These are phyloP conservation scores for Stylosanthes scabra DNA, from an alignment of 331 rosid species.

Conservation along the genomic window DNA sequence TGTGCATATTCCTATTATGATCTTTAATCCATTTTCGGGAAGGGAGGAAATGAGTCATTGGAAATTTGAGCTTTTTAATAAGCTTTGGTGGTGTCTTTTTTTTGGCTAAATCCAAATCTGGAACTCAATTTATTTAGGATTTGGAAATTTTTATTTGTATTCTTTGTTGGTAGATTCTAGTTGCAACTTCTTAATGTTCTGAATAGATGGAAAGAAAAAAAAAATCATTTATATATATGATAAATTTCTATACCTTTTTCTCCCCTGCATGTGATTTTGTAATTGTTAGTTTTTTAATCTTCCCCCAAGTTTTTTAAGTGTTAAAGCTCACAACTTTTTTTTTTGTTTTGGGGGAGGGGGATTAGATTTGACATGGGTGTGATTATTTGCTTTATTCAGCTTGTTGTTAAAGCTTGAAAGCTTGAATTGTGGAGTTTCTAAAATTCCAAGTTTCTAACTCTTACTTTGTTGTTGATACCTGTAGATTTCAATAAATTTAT, in stretches of 20 bases:
- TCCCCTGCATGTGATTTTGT: constrained; percentile 25
- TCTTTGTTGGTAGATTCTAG: not conserved
- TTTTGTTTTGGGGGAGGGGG: not conserved
- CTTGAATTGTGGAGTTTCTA: constrained; percentile 35
- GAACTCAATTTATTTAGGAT: not conserved
- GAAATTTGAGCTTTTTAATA: constrained; percentile 3
- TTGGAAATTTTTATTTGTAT: constrained; percentile 8
- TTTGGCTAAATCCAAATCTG: constrained; percentile 22
- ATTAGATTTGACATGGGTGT: constrained; percentile 10
- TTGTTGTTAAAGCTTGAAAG: constrained; percentile 23
- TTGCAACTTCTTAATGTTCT: constrained; percentile 15
- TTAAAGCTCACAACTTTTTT: too few species aligned
- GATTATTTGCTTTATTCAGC: not conserved
- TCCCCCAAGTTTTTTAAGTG: not conserved
- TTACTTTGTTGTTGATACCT: constrained; percentile 31
- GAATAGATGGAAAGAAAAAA: not conserved
- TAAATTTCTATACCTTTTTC: not conserved
- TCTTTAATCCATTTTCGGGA: not conserved
- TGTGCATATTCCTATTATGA: not conserved
- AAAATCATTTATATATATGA: not conserved
- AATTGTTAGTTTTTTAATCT: not conserved
- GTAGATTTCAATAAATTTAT: constrained; percentile 42
- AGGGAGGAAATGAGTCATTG: constrained; percentile 14
- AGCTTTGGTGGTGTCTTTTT: not conserved
- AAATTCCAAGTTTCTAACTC: not conserved